These are phyloP conservation scores for Plantago coronopus DNA, from an alignment of 305 asterid genomes.

Conservation along the genomic window DNA sequence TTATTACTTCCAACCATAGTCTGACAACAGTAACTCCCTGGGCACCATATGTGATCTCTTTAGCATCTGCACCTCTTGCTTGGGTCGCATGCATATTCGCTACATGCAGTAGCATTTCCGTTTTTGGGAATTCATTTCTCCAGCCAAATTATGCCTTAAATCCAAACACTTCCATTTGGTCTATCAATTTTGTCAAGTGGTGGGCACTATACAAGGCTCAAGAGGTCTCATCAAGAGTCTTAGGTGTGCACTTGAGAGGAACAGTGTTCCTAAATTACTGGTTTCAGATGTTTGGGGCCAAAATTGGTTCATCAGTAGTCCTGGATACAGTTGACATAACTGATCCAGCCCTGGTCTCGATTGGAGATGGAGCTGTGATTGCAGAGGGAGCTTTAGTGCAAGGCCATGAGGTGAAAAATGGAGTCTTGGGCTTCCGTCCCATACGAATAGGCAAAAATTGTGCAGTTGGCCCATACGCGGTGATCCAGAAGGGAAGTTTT, in stretches of 20 bases:
- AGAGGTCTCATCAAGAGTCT: constrained; percentile 60
- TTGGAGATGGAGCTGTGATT: constrained; percentile 55
- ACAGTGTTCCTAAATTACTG: constrained; percentile 64
- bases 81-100: constrained; percentile 65
- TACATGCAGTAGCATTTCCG: constrained; percentile 51
- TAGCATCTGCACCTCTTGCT: constrained; percentile 51
- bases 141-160: constrained; percentile 64
- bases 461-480: constrained; percentile 58
- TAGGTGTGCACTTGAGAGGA: constrained; percentile 82
- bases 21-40: constrained; percentile 30
- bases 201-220: constrained; percentile 78
- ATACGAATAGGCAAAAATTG: constrained; percentile 53
- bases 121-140: constrained; percentile 64
- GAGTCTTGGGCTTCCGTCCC: constrained; percentile 50
- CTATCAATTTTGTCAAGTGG: constrained; percentile 70
- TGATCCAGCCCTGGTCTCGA: constrained; percentile 67
- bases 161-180: constrained; percentile 56
- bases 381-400: constrained; percentile 69
- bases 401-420: constrained; percentile 64
- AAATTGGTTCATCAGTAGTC: constrained; percentile 58
- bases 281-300: constrained; percentile 73
- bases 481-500: constrained; percentile 54
- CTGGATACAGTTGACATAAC: constrained; percentile 67
- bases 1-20: constrained; percentile 24
- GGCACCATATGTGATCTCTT: constrained; percentile 34